These are phyloP conservation scores for Yamagishiella unicocca DNA, from an alignment of 139 green algal genomes.

Conservation along the genomic window DNA sequence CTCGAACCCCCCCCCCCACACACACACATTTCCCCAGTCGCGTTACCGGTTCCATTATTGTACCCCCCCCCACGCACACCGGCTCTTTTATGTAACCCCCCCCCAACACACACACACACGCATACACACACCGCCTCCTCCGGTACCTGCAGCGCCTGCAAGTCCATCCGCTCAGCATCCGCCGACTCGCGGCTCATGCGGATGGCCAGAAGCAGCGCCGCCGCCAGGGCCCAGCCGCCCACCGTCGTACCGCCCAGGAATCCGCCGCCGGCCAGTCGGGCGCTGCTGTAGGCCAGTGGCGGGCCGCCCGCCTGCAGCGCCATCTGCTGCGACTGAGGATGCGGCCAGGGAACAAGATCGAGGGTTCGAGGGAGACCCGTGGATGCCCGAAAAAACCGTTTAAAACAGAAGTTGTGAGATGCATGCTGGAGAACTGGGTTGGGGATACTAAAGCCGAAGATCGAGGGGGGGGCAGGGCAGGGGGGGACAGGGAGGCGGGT, in stretches of 20 bases:
- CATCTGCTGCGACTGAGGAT: background rate
- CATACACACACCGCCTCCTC: background rate
- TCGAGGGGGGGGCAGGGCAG: too few relatives aligned
- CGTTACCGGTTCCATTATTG: too few relatives aligned
- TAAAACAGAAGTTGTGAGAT: too few relatives aligned
- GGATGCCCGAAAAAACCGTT: too few relatives aligned
- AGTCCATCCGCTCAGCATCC: conserved; percentile 58
- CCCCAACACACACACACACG: background rate
- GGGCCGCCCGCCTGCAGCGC: background rate
- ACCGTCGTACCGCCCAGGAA: background rate
- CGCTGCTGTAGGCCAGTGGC: background rate
- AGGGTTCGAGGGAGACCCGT: too few relatives aligned
- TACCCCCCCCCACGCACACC: background rate
- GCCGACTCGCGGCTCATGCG: conserved; percentile 47
- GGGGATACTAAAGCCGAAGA: too few relatives aligned
- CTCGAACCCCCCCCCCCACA: background rate
- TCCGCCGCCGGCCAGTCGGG: background rate
- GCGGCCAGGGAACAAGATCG: background rate
- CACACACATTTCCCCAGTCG: background rate
- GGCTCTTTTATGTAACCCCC: background rate
- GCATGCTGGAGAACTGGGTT: too few relatives aligned
- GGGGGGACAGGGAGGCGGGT: too few relatives aligned
- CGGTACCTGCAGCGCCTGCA: conserved; percentile 55
- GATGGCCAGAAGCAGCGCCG: conserved; percentile 59
- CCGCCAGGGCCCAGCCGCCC: conserved; percentile 61